Percentiles rank a stretch among this genome's conserved stretches.
Evolutionary conservation across 352 stramenopile genomes (phyloP).

Genomic region (Phytophthora meadii): DNA sequence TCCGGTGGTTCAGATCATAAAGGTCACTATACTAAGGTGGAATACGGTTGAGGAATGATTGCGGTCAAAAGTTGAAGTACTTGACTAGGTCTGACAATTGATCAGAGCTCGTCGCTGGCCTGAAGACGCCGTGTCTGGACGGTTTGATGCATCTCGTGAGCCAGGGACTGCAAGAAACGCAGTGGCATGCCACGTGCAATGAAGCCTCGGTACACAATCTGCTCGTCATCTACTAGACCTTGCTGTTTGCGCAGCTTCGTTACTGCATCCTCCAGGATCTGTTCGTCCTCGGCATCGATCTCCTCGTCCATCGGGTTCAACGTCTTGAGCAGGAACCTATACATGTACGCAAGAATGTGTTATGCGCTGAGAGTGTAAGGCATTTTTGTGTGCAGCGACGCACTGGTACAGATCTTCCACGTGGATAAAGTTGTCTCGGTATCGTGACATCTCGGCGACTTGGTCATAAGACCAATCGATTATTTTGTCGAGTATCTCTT

Average conservation of each 20-base stretch:
- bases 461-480: conserved; percentile 75
- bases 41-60: conserved; percentile 16
- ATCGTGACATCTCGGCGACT: conserved; percentile 41
- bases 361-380: background rate
- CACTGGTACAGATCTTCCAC: conserved; percentile 62
- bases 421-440: conserved; percentile 58
- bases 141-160: conserved; percentile 56
- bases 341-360: background rate
- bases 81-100: conserved; percentile 8
- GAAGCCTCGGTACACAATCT: conserved; percentile 61
- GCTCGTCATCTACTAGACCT: conserved; percentile 50
- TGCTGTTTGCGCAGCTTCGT: conserved; percentile 48
- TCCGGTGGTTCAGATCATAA: conserved; percentile 16
- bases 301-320: conserved; percentile 65
- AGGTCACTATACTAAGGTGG: conserved; percentile 9
- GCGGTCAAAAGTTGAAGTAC: conserved; percentile 16
- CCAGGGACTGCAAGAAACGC: conserved; percentile 52
- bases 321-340: conserved; percentile 59
- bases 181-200: conserved; percentile 62
- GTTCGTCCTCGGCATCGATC: conserved; percentile 53
- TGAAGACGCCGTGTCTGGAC: conserved; percentile 41
- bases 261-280: conserved; percentile 42
- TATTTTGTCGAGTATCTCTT: conserved; percentile 51
- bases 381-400: background rate
- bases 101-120: conserved; percentile 38